Base-by-base conservation (phyloP, 2,329 filamentous ascomycete species). In the Epichloe aotearoae region DNA sequence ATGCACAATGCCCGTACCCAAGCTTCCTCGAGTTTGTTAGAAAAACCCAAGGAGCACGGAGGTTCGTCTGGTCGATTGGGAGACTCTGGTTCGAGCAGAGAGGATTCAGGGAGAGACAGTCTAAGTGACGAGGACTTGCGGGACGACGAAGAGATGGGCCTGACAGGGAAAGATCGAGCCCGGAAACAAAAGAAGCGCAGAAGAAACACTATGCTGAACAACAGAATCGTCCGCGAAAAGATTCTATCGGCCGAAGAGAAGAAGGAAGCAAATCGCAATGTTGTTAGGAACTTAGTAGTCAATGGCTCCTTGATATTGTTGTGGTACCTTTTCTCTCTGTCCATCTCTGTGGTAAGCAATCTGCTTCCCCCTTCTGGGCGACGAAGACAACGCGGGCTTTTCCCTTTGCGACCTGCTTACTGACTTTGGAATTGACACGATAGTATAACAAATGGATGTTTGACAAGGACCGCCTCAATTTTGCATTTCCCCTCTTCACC, bases 401-500 rank as follows among this genome's bases (percentile, higher is more conserved):
- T 14, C 33, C 7, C 41, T 36, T 56, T 44, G 5, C 15, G 3
- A 26, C 20, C n/a, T 46, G 19, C 33, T 19, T 12, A 43, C 59
- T 64, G 50, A 62, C 60, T 43, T 46, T 8, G 15, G 19, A 47
- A 10, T 41, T 2, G 11, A 33, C n/a, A 23, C 47, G 38, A 4
- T 57, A 93, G 84, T 98, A 97, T 75, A 98, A 98, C 77, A 97
- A 96, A 72, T 97, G 93, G 93, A 97, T 98, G 91, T 97, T 98
- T 70, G 86, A 87, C 61, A 78, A 84, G 54, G 78, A 84, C 58
- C 81, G 85, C 57, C 79, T 94, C 58, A 84, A 96, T 68, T 98
- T 98, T 65, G 83, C 87, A 48, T 97, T 93, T 62, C 93, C 93
- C 39, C 77, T 98, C 47, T 97, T 97, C 68, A 95, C 90, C 11